Evolutionary conservation across 495 filamentous ascomycete species (phyloP).

Genomic region (Cercophora newfieldiana): DNA sequence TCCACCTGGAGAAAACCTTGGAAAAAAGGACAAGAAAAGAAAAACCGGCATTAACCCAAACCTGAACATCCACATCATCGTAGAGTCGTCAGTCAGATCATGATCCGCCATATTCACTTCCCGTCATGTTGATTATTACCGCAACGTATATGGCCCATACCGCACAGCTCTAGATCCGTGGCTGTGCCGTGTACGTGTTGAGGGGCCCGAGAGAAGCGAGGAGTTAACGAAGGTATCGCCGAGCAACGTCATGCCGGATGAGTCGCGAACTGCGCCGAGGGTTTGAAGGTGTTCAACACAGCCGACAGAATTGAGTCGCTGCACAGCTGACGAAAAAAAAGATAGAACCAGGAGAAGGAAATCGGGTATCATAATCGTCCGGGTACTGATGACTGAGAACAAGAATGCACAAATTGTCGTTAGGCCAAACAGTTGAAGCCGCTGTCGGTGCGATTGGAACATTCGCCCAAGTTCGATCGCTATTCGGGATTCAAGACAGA

Average conservation of each 20-base stretch:
- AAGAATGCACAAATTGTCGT: not conserved
- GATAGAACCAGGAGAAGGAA: not conserved
- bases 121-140: not conserved
- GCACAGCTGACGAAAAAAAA: slow-evolving; percentile 8
- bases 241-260: not conserved
- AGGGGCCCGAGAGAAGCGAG: not conserved
- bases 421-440: not conserved
- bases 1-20: not conserved
- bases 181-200: not conserved
- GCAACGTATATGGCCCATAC: too few relatives aligned
- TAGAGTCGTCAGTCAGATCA: not conserved
- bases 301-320: not conserved
- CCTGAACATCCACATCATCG: not conserved
- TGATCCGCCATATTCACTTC: too few relatives aligned
- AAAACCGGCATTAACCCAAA: not conserved
- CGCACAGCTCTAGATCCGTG: too few relatives aligned
- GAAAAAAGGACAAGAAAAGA: not conserved
- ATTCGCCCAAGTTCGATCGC: not conserved
- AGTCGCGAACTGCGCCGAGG: not conserved
- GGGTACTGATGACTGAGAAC: not conserved
- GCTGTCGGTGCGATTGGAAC: not conserved
- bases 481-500: slow-evolving; percentile 45
- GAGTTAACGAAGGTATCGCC: not conserved
- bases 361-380: slow-evolving; percentile 22
- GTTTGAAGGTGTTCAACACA: not conserved